These are phyloP conservation scores for Cryoendolithus antarcticus DNA, from an alignment of 2,329 filamentous ascomycete genomes.

Conservation along the genomic window DNA sequence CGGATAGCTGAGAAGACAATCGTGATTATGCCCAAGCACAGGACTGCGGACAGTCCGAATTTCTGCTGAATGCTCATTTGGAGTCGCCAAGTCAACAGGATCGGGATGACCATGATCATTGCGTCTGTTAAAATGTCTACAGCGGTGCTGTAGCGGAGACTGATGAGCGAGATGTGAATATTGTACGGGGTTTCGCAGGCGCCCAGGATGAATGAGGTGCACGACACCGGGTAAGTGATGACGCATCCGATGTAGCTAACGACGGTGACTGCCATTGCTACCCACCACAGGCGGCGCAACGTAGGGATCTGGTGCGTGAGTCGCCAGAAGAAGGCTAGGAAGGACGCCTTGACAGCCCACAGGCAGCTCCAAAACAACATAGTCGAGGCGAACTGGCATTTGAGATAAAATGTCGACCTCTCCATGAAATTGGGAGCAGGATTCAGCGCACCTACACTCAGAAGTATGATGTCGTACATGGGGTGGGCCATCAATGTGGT, in stretches of 20 bases:
- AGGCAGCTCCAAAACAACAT: conserved; percentile 15
- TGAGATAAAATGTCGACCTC: conserved; percentile 6
- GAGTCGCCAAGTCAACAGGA: conserved; percentile 1
- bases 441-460: conserved; percentile 1
- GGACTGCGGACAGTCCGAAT: conserved; percentile 10
- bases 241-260: conserved; percentile 7
- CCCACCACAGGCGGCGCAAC: conserved; percentile 12
- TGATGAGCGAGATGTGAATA: conserved; percentile 4
- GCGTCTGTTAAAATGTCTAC: conserved; percentile 13
- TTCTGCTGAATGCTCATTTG: conserved; percentile 4
- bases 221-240: conserved; percentile 11
- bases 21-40: conserved; percentile 13
- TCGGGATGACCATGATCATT: conserved; percentile 5
- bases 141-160: conserved; percentile 9
- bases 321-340: conserved; percentile 12
- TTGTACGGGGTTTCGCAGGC: conserved; percentile 5
- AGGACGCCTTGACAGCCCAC: conserved; percentile 15
- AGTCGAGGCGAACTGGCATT: conserved; percentile 12
- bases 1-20: conserved; percentile 8
- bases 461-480: conserved; percentile 7
- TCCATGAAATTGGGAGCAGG: conserved; percentile 3
- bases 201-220: conserved; percentile 8
- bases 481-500: conserved; percentile 5
- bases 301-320: conserved; percentile 5
- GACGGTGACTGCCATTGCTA: conserved; percentile 7